Evolutionary conservation across 2,329 filamentous ascomycete genomes (phyloP), one percentile per base, ranked within the genome.

Genomic region (Ophiostoma ulmi): DNA sequence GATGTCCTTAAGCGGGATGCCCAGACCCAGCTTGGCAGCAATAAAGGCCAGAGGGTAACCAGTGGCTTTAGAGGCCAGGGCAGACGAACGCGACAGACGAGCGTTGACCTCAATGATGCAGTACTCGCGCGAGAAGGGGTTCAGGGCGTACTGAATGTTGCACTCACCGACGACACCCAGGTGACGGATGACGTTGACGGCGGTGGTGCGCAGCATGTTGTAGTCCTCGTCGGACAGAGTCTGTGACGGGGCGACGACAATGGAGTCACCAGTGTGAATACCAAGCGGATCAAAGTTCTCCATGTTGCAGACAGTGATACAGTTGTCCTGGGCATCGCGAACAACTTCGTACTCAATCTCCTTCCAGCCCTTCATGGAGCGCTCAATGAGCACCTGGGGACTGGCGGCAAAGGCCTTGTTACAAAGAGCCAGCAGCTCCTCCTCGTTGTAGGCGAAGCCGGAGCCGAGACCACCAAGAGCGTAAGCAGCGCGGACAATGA

Each of bases 301-400:
- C 92, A 96, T 96, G 84, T 96, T 98, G 86, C 94, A 98, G 76
- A 98, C 94, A 3, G 94, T 98, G 78, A 98, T 98, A 80, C 95
- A 98, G 87, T 99, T 99, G 86, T 98, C 96, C 80, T 92, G 90
- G 70, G 93, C 94, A 80, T 99, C 95, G 76, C 95, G 92, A 73
- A 98, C 95, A 71, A 98, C 95, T 82, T 98, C 95, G 78, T 98
- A 99, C 81, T 99, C 95, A 68, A 97, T 91, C 82, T 99, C 95
- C 83, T 99, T 99, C 95, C 95, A 99, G 80, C 95, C 95, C 86
- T 97, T 98, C 76, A 99, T 88, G 69, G 93, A 97, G 83, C 98
- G 98, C 85, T 99, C 95, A 72, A 99, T 94, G 79, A 99, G 82
- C 77, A 99, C 97, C 81, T 99, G 95, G 68, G 95, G 94, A 58